Base-by-base conservation (phyloP, 148 eudicot genomes). In the Nyssa sinensis region DNA sequence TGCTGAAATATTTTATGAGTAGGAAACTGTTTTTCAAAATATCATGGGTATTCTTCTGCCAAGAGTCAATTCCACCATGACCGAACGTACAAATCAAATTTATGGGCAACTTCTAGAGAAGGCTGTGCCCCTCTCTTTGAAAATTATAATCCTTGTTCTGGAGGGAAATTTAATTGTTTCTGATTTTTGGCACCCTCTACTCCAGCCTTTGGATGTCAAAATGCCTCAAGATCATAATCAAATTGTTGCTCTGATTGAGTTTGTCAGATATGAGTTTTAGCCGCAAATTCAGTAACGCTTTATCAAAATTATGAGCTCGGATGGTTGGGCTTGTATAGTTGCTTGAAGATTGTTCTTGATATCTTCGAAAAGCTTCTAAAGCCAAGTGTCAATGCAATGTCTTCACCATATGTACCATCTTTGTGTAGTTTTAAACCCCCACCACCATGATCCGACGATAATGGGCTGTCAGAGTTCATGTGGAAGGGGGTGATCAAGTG, bases 1-100 rank as follows among this genome's bases (percentile, higher is more conserved):
- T 91, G 67, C 79, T 91, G 87, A 91, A 87, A 80, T 93, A 91
- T 77, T 89, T 91, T 73, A 91, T 91, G 96, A 91, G 93, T 75
- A 93, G 96, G 39, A 89, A 83, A 84, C 89, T 57, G 81, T 84
- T 49, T 91, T 86, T 53, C 84, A 93, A 72, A 91, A 91, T 75
- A 81, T 91, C 32, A 85, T 91, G 93, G 77, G 87, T 70, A 91
- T 89, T 78, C 87, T 89, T 59, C 81, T 81, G 47, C 91, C 88
- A 17, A 93, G 96, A 35, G 93, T 89, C 37, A 87, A 87, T 75
- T 71, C 81, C 82, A 66, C 87, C 70, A 91, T 86, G 60, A 71
- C 83, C 44, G 92, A 91, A 72, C 88, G 93, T 13, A 87, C 87
- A 21, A 81, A 79, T 81, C 90, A 89, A 72, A 80, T 75, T 41